Base-by-base conservation (phyloP, 306 rosid species). In the Cucurbita ficifolia region DNA sequence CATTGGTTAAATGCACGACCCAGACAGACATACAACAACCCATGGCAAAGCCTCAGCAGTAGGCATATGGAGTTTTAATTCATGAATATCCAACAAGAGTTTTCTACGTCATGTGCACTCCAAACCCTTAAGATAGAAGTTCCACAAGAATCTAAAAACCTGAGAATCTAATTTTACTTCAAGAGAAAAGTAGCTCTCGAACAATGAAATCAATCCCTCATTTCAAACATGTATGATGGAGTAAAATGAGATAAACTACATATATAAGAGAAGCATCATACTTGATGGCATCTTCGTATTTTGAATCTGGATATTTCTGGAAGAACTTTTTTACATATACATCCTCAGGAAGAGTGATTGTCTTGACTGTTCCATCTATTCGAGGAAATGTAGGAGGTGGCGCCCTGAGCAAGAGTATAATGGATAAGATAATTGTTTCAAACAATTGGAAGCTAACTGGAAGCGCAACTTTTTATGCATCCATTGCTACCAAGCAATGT, bases 381-480 rank as follows among this genome's bases (percentile, higher is more conserved):
- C 84, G 86, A 63, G 93, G 97, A 82, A 94, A 94, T 42, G 85
- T 83, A 36, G 93, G 84, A 52, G 98, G 98, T 9, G 96, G 97
- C 19, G 95, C 81, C 74, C 98, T 90, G 84, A 64, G 58, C 63
- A 70, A 76, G 72, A 82, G 59, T 67, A 5, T 58, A 4, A 72
- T 16, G 54, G 57, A 42, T 57, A 39, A 49, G 24, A 77, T 50
- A 1, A 50, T 19, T 29, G 19, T 43, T 45, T 19, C 43, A 74
- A 35, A 13, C 58, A 18, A 22, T 46, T 45, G 21, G 40, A 12
- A 49, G 17, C 36, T 12, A 55, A 16, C 19, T 1, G 12, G n/a
- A 39, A 38, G 10, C 7, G 19, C 1, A 63, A 18, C 70, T 17
- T 39, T 6, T 5, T 63, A 63, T 63, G 50, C 13, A 40, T 40